These are phyloP conservation scores for Agaricales sp. DNA, from an alignment of 1,284 basidiomycete species.

Conservation along the genomic window DNA sequence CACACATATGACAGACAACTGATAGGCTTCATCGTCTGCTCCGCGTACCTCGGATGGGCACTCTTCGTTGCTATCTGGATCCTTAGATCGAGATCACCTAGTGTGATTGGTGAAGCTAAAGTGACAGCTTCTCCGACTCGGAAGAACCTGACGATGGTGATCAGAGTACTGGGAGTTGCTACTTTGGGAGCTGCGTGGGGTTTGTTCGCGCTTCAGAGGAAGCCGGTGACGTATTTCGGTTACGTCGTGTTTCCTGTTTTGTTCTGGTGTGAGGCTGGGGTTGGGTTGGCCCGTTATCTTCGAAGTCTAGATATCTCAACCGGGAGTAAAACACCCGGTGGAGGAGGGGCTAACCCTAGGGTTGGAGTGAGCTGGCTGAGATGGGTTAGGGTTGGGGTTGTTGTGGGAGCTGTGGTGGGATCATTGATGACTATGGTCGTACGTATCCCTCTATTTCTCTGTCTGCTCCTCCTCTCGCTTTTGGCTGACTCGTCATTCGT, in stretches of 20 bases:
- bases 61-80: conserved; percentile 51
- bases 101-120: no score
- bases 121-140: no score
- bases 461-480: conserved; percentile 1
- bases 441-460: conserved; percentile 19
- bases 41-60: conserved; percentile 76
- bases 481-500: conserved; percentile 2
- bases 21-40: conserved; percentile 58
- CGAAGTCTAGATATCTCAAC: no score
- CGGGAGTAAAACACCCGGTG: no score
- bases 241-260: conserved; percentile 71
- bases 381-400: conserved; percentile 11
- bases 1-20: conserved; percentile 76
- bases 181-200: no score
- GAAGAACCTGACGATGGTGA: no score
- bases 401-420: conserved; percentile 21
- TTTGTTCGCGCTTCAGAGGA: conserved; percentile 9
- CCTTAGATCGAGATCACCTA: no score
- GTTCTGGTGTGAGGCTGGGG: conserved; percentile 54
- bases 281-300: conserved; percentile 15
- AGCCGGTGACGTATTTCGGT: conserved; percentile 66
- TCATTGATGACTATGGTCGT: conserved; percentile 68
- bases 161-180: no score
- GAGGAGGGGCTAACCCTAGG: no score
- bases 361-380: neutral